Percentiles rank a stretch among this genome's conserved stretches.
phyloP scores from a whole-genome alignment of 176 grass and related monocot genomes.

The Oryza longistaminata region DNA sequence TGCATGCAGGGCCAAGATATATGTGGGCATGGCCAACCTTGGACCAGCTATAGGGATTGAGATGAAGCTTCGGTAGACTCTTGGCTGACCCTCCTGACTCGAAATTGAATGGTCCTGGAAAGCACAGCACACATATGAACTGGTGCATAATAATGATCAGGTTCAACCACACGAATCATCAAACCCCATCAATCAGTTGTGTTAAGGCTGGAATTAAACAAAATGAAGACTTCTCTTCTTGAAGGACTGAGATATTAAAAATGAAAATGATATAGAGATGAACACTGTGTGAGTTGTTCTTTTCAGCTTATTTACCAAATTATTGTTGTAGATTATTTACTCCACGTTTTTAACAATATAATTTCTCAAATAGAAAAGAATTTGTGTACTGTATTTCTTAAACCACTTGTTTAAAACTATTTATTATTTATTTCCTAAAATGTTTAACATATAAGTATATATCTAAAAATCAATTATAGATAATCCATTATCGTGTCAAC shows the following conservation, averaged over 20 bases:
- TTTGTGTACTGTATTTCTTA: too few species aligned
- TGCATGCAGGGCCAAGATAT: background rate
- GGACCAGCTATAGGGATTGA: slow-evolving; percentile 90
- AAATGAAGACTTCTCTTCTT: background rate
- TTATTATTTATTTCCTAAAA: too few species aligned
- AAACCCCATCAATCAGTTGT: background rate
- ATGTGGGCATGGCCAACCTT: slow-evolving; percentile 48
- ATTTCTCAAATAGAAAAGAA: too few species aligned
- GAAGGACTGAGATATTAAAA: background rate
- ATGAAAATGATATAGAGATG: background rate
- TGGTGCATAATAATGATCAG: background rate
- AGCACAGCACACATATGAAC: background rate
- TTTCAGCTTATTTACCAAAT: too few species aligned
- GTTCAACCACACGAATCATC: too few species aligned
- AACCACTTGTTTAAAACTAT: too few species aligned
- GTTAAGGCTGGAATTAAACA: background rate
- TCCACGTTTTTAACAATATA: too few species aligned
- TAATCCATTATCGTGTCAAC: too few species aligned
- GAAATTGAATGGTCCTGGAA: slow-evolving; percentile 92
- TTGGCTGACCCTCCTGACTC: slow-evolving; percentile 42
- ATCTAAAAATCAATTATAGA: too few species aligned
- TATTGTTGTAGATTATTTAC: too few species aligned
- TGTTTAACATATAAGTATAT: too few species aligned
- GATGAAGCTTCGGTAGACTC: slow-evolving; percentile 77
- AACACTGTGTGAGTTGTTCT: too few species aligned